Base-by-base conservation (phyloP, 352 stramenopile genomes). In the Pythium sukuiense region DNA sequence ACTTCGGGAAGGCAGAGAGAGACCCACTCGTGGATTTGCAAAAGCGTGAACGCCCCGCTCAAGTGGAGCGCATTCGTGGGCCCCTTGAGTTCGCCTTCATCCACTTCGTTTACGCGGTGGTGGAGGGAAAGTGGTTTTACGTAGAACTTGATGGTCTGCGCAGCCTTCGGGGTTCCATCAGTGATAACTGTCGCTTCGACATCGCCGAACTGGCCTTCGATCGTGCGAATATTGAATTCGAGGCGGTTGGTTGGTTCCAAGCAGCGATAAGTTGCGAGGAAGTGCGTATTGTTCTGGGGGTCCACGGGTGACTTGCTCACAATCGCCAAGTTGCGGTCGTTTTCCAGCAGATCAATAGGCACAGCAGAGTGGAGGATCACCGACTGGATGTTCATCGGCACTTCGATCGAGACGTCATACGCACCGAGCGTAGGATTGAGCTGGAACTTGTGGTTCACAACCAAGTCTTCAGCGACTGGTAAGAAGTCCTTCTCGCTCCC, bases 1-100 rank as follows among this genome's bases (percentile, higher is more conserved):
- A 95, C 87, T 24, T 93, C 85, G 0, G 87, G 85, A 5, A 95
- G 73, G 59, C 87, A 95, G 54, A 90, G 70, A 1, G 76, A 76
- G 24, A 96, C 79, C 88, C 87, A 96, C 50, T 95, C 88, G 74
- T 96, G 88, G 30, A 93, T 90, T 65, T 95, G 87, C 13, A 93
- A 65, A 24, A 95, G 73, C 26, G 87, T 90, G 64, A 96, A 95
- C 16, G 76, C 69, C 3, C 88, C 85, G 29, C 73, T 91, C 26
- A 94, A 71, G 39, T 92, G 80, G 33, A 94, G 68, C 26, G 74
- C 77, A 57, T 88, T 94, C 55, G 76, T 88, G 3, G 78, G 72
- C 20, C 67, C 76, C 54, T 84, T 76, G 33, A 91, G 60, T 33
- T 87, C 80, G 11, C 48, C 69, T 39, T 88, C 80, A 54, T 88